Base-by-base conservation (phyloP, 768 basidiomycete genomes). In the Lactifluus echinatus region DNA sequence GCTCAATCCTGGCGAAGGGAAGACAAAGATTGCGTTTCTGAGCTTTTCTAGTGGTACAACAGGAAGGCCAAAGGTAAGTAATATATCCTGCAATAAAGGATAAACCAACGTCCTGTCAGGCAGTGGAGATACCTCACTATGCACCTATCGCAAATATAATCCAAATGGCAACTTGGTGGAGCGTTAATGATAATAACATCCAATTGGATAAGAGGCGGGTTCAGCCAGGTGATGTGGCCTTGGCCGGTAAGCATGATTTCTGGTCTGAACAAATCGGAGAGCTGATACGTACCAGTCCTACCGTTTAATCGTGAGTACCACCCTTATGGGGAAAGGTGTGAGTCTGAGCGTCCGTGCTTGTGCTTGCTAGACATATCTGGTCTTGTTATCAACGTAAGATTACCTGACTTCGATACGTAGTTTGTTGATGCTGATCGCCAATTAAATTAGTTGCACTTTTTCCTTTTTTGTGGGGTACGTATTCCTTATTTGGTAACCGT, bases 41-140 rank as follows among this genome's bases (percentile, higher is more conserved):
- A 79, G 77, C 51, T 85, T 89, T 62, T 88, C 86, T 1, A 87
- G 85, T 60, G 86, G 86, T 8, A 89, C 86, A 23, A 89, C 87
- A 15, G 85, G 85, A 67, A 72, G 69, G 65, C 73, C 68, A 31
- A 67, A 69, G 57, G 68, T 67, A 39, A 23, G 36, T 10, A 42
- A n/a, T 36, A 15, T 21, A 36, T 45, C 24, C 62, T 17, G 21
- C 19, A 19, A 33, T 73, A 72, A 71, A 70, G 61, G 72, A 73
- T 44, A 73, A 76, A 15, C 23, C 39, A 39, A 31, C 10, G 10
- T 40, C 23, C 28, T 10, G 12, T 10, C 33, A 84, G 84, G 87
- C 84, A 8, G 84, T 87, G 17, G 76, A 74, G 8, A 82, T 89
- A 55, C 66, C 86, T 0, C 87, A 89, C 66, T 60, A 80, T 65